Evolutionary conservation across 495 filamentous ascomycete genomes (phyloP).

Genomic region (Alectoria sarmentosa): DNA sequence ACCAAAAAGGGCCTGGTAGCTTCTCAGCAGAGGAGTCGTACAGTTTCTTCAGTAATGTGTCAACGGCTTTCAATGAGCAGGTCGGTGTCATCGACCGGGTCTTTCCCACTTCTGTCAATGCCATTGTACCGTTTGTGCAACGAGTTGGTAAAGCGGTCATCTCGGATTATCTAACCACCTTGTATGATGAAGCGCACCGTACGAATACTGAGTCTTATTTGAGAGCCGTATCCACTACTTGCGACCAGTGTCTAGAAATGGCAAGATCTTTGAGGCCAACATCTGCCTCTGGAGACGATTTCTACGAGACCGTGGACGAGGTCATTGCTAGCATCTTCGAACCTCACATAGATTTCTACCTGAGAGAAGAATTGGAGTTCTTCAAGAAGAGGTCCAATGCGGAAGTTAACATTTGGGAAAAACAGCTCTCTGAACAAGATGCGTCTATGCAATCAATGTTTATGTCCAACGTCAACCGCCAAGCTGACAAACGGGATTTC

Average conservation of each 20-base stretch:
- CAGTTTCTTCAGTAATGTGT: constrained; percentile 69
- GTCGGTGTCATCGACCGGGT: constrained; percentile 73
- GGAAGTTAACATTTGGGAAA: constrained; percentile 81
- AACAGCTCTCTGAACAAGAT: constrained; percentile 83
- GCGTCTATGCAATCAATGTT: constrained; percentile 86
- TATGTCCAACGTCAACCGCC: constrained; percentile 89
- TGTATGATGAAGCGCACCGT: constrained; percentile 87
- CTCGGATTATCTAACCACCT: constrained; percentile 73
- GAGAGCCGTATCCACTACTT: constrained; percentile 77
- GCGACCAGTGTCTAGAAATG: constrained; percentile 75
- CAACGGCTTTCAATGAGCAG: constrained; percentile 74
- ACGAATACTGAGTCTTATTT: constrained; percentile 70
- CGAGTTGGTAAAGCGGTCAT: constrained; percentile 80
- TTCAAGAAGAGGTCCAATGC: constrained; percentile 69
- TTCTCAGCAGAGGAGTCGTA: constrained; percentile 72
- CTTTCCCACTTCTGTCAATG: constrained; percentile 69
- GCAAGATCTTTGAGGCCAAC: constrained; percentile 59
- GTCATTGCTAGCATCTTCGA: constrained; percentile 72
- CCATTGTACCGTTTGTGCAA: constrained; percentile 70
- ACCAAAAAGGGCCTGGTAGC: constrained; percentile 47
- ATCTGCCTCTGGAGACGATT: constrained; percentile 49
- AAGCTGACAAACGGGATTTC: constrained; percentile 95
- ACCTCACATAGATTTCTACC: constrained; percentile 85
- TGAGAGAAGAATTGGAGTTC: constrained; percentile 84
- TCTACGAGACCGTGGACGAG: constrained; percentile 48